phyloP scores from a whole-genome alignment of 202 grass and related monocot genomes.

The Zizania palustris region DNA sequence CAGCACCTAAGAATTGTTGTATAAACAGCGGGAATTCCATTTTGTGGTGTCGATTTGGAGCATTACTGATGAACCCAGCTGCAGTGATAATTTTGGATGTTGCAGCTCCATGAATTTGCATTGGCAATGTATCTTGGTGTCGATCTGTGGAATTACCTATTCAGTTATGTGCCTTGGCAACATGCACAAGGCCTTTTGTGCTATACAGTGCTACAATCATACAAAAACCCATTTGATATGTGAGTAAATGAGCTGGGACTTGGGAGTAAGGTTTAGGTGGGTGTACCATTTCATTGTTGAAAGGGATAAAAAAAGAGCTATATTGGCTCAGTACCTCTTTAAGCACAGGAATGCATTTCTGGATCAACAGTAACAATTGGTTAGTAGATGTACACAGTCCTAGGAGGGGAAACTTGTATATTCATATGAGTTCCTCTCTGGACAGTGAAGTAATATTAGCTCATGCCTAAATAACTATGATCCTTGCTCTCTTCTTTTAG shows the following conservation, averaged over 20 bases:
- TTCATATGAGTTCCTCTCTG: not conserved
- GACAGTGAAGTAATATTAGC: not conserved
- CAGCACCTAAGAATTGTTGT: not conserved
- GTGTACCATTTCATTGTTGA: not conserved
- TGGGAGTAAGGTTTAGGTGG: not conserved
- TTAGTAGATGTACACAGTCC: not conserved
- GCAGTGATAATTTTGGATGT: not conserved
- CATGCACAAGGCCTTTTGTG: not conserved
- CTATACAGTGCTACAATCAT: not conserved
- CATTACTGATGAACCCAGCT: not conserved
- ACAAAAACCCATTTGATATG: not conserved
- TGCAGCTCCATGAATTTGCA: slow-evolving; percentile 12
- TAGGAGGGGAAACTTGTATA: not conserved
- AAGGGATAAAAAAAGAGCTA: not conserved
- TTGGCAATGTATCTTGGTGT: not conserved
- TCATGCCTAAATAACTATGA: not conserved
- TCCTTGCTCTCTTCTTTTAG: not conserved
- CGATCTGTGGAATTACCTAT: not conserved
- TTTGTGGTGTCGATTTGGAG: not conserved
- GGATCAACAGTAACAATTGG: not conserved
- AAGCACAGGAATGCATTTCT: not conserved
- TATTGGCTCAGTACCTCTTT: not conserved
- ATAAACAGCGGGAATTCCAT: not conserved
- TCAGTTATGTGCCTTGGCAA: too few species aligned
- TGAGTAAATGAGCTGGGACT: not conserved